These are phyloP conservation scores for Calonectria montana DNA, from an alignment of 2,329 filamentous ascomycete genomes.

Conservation along the genomic window DNA sequence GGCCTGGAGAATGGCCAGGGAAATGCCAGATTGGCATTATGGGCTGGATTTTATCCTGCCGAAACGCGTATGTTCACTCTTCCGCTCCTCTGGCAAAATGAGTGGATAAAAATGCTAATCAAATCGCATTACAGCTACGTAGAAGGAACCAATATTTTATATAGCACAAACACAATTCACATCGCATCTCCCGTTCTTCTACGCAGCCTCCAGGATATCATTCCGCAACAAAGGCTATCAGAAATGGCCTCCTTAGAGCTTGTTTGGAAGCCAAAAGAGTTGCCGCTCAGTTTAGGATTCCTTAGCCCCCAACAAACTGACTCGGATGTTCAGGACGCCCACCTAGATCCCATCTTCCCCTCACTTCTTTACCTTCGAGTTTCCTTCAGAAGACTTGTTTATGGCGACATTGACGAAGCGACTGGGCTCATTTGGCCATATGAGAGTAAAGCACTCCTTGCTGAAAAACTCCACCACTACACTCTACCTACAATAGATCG, in stretches of 20 bases:
- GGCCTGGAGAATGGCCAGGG: conserved; percentile 27
- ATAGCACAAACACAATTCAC: conserved; percentile 43
- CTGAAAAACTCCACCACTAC: conserved; percentile 17
- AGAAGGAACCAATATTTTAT: conserved; percentile 44
- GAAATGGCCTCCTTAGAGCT: conserved; percentile 31
- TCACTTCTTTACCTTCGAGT: conserved; percentile 27
- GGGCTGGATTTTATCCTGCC: conserved; percentile 45
- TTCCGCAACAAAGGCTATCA: conserved; percentile 23
- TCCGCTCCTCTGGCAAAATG: neutral
- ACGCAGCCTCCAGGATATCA: conserved; percentile 26
- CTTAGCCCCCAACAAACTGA: neutral
- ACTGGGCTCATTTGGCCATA: conserved; percentile 28
- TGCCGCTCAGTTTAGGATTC: conserved; percentile 23
- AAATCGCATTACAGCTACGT: conserved; percentile 30
- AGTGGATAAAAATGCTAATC: neutral
- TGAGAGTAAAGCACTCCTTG: conserved; percentile 17
- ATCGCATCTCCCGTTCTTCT: conserved; percentile 32
- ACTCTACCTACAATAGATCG: conserved; percentile 26
- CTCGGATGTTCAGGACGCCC: neutral
- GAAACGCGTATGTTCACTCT: conserved; percentile 36
- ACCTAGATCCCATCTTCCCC: conserved; percentile 17
- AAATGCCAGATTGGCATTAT: conserved; percentile 42
- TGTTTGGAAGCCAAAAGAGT: conserved; percentile 24
- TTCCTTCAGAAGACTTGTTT: conserved; percentile 18
- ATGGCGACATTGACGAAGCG: conserved; percentile 23